Evolutionary conservation across 73 alveolate genomes (phyloP), one percentile per base, ranked within the genome.

Genomic region (Durusdinium trenchii): DNA sequence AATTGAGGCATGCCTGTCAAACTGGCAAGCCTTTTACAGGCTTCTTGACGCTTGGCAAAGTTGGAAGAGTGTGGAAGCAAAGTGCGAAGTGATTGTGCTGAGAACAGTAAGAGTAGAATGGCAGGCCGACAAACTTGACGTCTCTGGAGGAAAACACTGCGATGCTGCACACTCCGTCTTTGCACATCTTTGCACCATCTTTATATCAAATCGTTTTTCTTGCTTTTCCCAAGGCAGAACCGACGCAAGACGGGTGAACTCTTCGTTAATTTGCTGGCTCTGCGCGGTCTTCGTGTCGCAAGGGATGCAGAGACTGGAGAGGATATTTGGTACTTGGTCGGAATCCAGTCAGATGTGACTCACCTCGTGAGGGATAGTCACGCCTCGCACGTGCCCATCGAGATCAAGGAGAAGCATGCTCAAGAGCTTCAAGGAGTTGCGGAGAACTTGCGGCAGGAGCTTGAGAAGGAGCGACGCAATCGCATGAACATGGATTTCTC

Each of bases 241-340:
- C 98, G 98, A 30, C 98, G 98, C 90, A 91, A 91, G 98, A 62
- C 98, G 42, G 98, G 98, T 23, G 98, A 91, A 47, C 98, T 91
- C 78, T 91, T 91, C n/a, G 90, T 91, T 75, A 91, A 91, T 43
- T n/a, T 91, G 20, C 76, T 91, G 75, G 98, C 67, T 64, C 52
- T 91, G 61, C 87, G 90, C 0, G 98, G 98, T n/a, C 57, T 91
- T 40, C 64, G 90, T 16, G 98, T 91, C 23, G 98, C 98, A n/a
- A 91, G 35, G 45, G 98, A 91, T 91, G 98, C 98, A 9, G 98
- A 91, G 76, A 91, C 98, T 0, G 98, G 98, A 5, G 98, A 91
- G 82, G 78, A 91, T 38, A 91, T 91, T 36, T 91, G 98, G 98
- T 91, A 91, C n/a, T 52, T 91, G 46, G 98, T 91, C 57, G 98